Base-by-base conservation (phyloP, 2,329 filamentous ascomycete genomes). In the Alternaria longipes region DNA sequence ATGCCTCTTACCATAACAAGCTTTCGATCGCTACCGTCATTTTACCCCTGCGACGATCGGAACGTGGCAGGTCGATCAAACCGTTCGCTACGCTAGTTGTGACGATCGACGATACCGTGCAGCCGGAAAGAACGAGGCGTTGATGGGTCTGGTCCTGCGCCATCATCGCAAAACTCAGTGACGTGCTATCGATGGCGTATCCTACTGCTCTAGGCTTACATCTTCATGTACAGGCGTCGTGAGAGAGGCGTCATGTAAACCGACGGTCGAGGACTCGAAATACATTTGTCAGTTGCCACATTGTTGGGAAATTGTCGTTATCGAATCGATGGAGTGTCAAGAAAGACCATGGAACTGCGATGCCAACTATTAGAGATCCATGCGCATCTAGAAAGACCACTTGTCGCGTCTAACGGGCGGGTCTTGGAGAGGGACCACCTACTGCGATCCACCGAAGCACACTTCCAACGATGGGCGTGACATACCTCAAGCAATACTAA, bases 201-300 rank as follows among this genome's bases (percentile, higher is more conserved):
- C 2, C 8, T 11, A 18, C 18, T n/a, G 30, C 3, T 49, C 45
- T 16, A 49, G 45, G 1, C 45, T 2, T 22, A 18, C 28, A 49
- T n/a, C 1, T 3, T 2, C 1, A 0, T 0, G 9, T 22, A 8
- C 0, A 11, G 45, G 45, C 28, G 0, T 34, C 14, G 18, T 22
- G 18, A 32, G 20, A 3, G 11, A 3, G 45, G 11, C 18, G 18
- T 28, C 26, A 18, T 5, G 3, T 5, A 9, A 32, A 47, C 7
- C 14, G 11, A 22, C 28, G 32, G 7, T 8, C 2, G 9, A 18
- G 3, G 20, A 14, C 9, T 34, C 7, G 7, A 22, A 2, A 2
- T 34, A 12, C 11, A 49, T 34, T 49, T 49, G 28, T 22, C 28
- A 22, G 18, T 34, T 18, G 5, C 4, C 18, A 9, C 5, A 16